Conservation (phyloP, 228 moss, liverwort and hornwort genomes). For the Sphagnum fallax region DNA sequence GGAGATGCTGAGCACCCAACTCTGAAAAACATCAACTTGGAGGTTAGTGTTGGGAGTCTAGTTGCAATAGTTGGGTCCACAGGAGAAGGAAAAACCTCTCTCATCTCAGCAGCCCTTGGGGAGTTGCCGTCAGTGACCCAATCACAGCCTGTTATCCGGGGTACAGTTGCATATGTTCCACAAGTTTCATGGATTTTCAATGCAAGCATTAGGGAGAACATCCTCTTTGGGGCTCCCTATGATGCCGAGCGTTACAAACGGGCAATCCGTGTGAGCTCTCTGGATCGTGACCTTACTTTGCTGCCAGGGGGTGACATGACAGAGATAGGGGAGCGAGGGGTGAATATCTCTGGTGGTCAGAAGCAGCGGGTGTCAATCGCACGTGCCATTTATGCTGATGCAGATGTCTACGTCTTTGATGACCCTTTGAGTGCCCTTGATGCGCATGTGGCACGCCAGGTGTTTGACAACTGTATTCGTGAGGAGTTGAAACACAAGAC, state of each 20-base stretch:
- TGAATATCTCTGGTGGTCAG: conserved; percentile 75
- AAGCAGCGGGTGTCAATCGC: conserved; percentile 70
- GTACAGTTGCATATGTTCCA: conserved; percentile 57
- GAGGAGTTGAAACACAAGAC: conserved; percentile 47
- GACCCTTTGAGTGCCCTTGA: conserved; percentile 78
- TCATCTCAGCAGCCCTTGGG: conserved; percentile 58
- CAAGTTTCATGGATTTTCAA: conserved; percentile 82
- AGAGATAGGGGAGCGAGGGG: conserved; percentile 80
- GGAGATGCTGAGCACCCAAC: conserved; percentile 31
- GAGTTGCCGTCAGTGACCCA: conserved; percentile 49
- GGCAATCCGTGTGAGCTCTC: conserved; percentile 48
- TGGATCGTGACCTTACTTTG: conserved; percentile 47
- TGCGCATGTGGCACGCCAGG: conserved; percentile 64
- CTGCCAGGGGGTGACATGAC: conserved; percentile 69
- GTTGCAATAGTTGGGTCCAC: conserved; percentile 71
- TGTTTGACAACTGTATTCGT: conserved; percentile 61
- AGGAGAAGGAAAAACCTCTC: conserved; percentile 60
- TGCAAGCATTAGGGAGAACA: conserved; percentile 52
- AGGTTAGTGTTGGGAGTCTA: conserved; percentile 34
- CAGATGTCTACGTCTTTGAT: conserved; percentile 62
- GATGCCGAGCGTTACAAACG: conserved; percentile 40
- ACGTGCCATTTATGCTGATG: conserved; percentile 62
- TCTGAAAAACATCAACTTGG: conserved; percentile 41
- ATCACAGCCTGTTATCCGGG: conserved; percentile 43
- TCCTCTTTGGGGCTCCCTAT: conserved; percentile 55